These are phyloP conservation scores for Neoboletus subvelutipes DNA, from an alignment of 768 basidiomycete genomes.

Conservation along the genomic window DNA sequence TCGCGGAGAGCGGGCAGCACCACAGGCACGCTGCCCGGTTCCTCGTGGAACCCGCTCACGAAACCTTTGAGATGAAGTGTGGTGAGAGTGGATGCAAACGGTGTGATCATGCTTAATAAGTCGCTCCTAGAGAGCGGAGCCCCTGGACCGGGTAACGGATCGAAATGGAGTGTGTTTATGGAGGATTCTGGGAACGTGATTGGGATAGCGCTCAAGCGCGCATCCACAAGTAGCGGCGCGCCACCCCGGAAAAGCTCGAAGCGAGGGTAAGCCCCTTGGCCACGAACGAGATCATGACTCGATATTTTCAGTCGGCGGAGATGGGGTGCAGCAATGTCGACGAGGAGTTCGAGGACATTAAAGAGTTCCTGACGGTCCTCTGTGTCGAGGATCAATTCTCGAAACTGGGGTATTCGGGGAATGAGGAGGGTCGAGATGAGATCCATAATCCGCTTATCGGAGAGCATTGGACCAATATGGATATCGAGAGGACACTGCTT, in stretches of 20 bases:
- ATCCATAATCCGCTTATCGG: conserved; percentile 24
- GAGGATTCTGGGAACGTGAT: conserved; percentile 30
- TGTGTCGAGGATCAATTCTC: conserved; percentile 32
- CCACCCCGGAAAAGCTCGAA: conserved; percentile 34
- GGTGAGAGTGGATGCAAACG: conserved; percentile 28
- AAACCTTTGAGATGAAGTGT: conserved; percentile 34
- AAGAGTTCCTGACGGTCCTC: conserved; percentile 33
- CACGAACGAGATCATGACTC: conserved; percentile 22
- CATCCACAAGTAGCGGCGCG: conserved; percentile 30
- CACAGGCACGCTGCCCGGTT: conserved; percentile 32
- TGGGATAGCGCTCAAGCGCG: conserved; percentile 34
- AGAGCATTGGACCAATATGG: conserved; percentile 31
- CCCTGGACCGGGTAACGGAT: conserved; percentile 32
- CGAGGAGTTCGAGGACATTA: conserved; percentile 23
- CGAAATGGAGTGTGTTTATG: conserved; percentile 35
- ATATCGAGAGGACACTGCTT: conserved; percentile 32
- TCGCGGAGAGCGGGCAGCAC: conserved; percentile 31
- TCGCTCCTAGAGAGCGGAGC: conserved; percentile 28
- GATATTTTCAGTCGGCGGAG: conserved; percentile 32
- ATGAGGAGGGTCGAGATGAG: conserved; percentile 28
- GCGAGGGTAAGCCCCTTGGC: conserved; percentile 29
- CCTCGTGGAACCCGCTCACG: conserved; percentile 34
- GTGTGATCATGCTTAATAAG: conserved; percentile 31
- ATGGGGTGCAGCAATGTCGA: conserved; percentile 24
- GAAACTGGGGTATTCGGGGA: conserved; percentile 32